Base-by-base conservation (phyloP, 1,284 basidiomycete species). In the Sutorius eximius region DNA sequence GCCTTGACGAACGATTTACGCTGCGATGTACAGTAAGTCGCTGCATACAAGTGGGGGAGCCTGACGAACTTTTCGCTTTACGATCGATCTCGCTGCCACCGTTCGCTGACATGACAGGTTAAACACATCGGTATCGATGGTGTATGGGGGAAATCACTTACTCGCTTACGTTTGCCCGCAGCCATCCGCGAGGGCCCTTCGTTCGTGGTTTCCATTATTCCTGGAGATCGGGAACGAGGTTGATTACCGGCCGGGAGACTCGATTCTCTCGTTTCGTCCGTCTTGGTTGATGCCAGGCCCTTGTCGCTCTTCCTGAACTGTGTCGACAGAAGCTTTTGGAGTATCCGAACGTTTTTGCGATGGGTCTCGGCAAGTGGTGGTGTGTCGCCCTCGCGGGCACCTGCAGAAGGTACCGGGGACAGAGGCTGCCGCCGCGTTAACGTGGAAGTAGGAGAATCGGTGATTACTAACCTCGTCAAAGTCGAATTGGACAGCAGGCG, bases 111-210 rank as follows among this genome's bases (percentile, higher is more conserved):
- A 27, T 5, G 41, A 27, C 2, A n/a, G 11, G 16, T n/a, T 27
- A 27, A 16, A n/a, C 3, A 12, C 1, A 5, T 5, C 2, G 3
- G 2, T n/a, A n/a, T 6, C 10, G 9, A 27, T n/a, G 9, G 3
- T 27, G 15, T 11, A 27, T 15, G 12, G 13, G 3, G 6, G 20
- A 40, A 15, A 38, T n/a, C n/a, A 38, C 41, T n/a, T 10, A 16
- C 41, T n/a, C 7, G 45, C 10, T 12, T 7, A n/a, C 41, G 16
- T 5, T 27, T n/a, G 12, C 36, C 36, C 0, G 46, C 40, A 11
- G 24, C 46, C 40, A 48, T 48, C 24, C n/a, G 2, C 5, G n/a
- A 45, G 29, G n/a, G 8, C 12, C n/a, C 40, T 5, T 15, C 4
- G 1, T 29, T 9, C 1, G 16, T 3, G 11, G 3, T 7, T 13